Evolutionary conservation across 495 filamentous ascomycete genomes (phyloP), one percentile per base, ranked within the genome.

Genomic region (Hypomontagnella monticulosa): DNA sequence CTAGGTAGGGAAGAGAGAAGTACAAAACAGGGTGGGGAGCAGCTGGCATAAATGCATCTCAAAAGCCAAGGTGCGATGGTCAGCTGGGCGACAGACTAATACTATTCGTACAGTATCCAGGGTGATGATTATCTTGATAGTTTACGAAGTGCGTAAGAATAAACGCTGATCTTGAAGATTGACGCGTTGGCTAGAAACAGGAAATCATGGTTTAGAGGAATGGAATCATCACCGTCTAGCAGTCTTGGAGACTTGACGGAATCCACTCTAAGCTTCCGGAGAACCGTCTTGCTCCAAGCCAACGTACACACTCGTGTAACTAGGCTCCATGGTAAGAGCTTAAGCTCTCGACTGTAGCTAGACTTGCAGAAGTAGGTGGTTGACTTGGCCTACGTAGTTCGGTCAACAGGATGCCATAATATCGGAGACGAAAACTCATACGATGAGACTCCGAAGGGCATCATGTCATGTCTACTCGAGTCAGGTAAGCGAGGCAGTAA

Each of bases 351-450:
- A 56, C 37, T 52, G 19, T 44, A 42, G 27, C 12, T 51, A 18
- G 37, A 14, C 20, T 61, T 56, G 50, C 8, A 42, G 44, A 43
- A 38, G 46, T 38, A 51, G 33, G 18, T 14, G 37, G 20, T 32
- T 32, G 30, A 20, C 44, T 59, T 61, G 49, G 38, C 20, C 33
- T 47, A 56, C 49, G 18, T 19, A 16, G 30, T 14, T 40, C 10
- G 23, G 10, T 51, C 36, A 9, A 51, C 9, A 46, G n/a, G 43
- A 23, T 19, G 12, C 32, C 43, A 52, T 46, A 12, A 40, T 50
- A 37, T 19, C 37, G 50, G 15, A 41, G 43, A 56, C 44, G 32
- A 61, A 66, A 52, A 61, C 20, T 44, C 43, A 33, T 37, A 46
- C 20, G 15, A 12, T 7, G 12, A 36, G 40, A 3, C 57, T 18